These are phyloP conservation scores for Chytriomyces hyalinus DNA, from an alignment of 192 early-diverging fungal species.

Conservation along the genomic window DNA sequence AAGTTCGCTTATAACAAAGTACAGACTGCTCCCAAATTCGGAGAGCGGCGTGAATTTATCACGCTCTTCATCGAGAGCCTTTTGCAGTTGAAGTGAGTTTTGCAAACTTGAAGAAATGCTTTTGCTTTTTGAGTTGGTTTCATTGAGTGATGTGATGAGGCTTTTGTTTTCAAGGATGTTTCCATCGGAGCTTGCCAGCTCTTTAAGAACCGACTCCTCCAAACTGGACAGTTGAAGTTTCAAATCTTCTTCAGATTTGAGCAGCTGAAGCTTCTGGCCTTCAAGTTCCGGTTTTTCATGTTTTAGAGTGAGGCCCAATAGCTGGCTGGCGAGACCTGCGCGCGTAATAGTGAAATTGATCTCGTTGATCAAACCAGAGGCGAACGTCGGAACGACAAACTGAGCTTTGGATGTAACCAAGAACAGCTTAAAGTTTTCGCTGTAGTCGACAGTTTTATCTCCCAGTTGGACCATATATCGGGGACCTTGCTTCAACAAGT, in stretches of 20 bases:
- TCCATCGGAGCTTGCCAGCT: constrained; percentile 61
- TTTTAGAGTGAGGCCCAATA: constrained; percentile 61
- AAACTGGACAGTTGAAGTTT: constrained; percentile 56
- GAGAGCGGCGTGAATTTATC: constrained; percentile 60
- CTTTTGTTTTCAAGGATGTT: constrained; percentile 67
- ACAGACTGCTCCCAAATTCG: constrained; percentile 53
- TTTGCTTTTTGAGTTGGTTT: constrained; percentile 62
- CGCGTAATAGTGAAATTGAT: constrained; percentile 66
- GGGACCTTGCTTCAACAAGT: constrained; percentile 58
- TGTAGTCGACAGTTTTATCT: constrained; percentile 63
- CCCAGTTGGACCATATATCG: constrained; percentile 57
- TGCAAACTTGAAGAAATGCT: constrained; percentile 52
- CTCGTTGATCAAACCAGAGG: constrained; percentile 46
- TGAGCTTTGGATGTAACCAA: constrained; percentile 48
- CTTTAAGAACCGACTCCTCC: constrained; percentile 60
- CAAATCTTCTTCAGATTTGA: constrained; percentile 61
- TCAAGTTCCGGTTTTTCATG: constrained; percentile 64
- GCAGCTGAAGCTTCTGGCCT: constrained; percentile 54
- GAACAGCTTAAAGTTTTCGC: constrained; percentile 60
- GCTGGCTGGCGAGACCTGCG: constrained; percentile 58
- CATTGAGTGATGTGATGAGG: constrained; percentile 57
- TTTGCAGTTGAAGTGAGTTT: constrained; percentile 58
- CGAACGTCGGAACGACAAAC: constrained; percentile 50
- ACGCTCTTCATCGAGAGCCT: constrained; percentile 55
- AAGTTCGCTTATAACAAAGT: constrained; percentile 59